These are phyloP conservation scores for Pseudogymnoascus sp. DNA, from an alignment of 2,329 filamentous ascomycete genomes.

Conservation along the genomic window DNA sequence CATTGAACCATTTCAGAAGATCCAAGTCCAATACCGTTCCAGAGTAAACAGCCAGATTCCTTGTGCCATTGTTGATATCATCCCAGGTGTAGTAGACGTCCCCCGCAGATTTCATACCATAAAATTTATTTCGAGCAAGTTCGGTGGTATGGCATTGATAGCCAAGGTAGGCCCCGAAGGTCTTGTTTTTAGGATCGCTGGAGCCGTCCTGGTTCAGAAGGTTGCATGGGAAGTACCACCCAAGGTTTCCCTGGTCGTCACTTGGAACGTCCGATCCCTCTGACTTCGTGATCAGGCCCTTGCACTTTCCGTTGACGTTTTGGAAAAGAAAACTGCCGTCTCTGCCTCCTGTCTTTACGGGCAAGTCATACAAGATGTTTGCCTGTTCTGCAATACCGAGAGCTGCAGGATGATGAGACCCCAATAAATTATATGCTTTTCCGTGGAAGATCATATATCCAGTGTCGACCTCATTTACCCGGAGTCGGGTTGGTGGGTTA, in stretches of 20 bases:
- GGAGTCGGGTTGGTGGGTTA: constrained; percentile 61
- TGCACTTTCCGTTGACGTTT: constrained; percentile 96
- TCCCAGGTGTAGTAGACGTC: constrained; percentile 97
- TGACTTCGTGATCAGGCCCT: constrained; percentile 72
- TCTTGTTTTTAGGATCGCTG: constrained; percentile 59
- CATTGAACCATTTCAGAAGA: constrained; percentile 85
- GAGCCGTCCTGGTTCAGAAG: constrained; percentile 93
- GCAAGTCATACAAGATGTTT: constrained; percentile 76
- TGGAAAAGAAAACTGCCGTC: constrained; percentile 98
- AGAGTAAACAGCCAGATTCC: constrained; percentile 91
- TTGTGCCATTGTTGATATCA: constrained; percentile 79
- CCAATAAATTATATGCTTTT: constrained; percentile 73
- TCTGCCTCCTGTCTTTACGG: constrained; percentile 72
- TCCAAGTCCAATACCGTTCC: constrained; percentile 88
- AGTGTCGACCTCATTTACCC: constrained; percentile 69
- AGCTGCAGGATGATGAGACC: constrained; percentile 72
- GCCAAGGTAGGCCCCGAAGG: constrained; percentile 69
- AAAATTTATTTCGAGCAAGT: constrained; percentile 65
- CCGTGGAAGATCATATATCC: constrained; percentile 98
- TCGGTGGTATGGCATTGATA: constrained; percentile 82
- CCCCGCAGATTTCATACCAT: constrained; percentile 61
- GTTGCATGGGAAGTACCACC: constrained; percentile 95
- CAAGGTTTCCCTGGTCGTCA: constrained; percentile 65
- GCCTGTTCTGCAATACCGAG: constrained; percentile 64
- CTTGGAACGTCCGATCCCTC: constrained; percentile 71